These are phyloP conservation scores for Arxiozyma slooffiae DNA, from an alignment of 1,139 yeast species.

Conservation along the genomic window DNA sequence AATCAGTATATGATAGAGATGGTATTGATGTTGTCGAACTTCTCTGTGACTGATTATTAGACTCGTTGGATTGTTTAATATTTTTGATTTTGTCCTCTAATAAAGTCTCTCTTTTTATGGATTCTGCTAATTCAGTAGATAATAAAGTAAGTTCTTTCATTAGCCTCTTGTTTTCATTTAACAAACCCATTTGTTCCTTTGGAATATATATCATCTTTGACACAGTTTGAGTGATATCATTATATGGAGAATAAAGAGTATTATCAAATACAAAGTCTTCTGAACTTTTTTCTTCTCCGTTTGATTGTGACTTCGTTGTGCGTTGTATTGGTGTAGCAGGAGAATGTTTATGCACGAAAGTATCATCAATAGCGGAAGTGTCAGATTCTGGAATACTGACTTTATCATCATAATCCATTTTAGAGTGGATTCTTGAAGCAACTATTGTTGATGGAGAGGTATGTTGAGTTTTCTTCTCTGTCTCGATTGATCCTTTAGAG, in stretches of 20 bases:
- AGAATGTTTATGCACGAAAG: neutral
- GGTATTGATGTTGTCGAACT: conserved; percentile 1
- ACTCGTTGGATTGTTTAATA: conserved; percentile 5
- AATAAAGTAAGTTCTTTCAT: conserved; percentile 57
- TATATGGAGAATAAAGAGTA: conserved; percentile 11
- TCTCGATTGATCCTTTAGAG: neutral
- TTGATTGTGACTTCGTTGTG: neutral
- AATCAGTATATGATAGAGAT: conserved; percentile 13
- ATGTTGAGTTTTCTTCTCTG: neutral
- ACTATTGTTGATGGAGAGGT: neutral
- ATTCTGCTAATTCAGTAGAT: conserved; percentile 61
- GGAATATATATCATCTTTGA: conserved; percentile 33
- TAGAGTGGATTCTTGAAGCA: neutral
- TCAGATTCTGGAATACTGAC: neutral
- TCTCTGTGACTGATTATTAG: neutral
- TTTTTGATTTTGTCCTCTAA: conserved; percentile 41
- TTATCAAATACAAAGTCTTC: conserved; percentile 21
- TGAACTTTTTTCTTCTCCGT: conserved; percentile 3
- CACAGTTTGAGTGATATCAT: conserved; percentile 5
- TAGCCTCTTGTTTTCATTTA: conserved; percentile 49
- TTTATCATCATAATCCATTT: neutral
- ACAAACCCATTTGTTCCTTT: conserved; percentile 52
- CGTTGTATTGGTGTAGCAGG: neutral
- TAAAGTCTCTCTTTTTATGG: conserved; percentile 55
- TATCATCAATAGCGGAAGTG: neutral